These are phyloP conservation scores for Cyphellophora europaea DNA, from an alignment of 2,329 filamentous ascomycete genomes.

Conservation along the genomic window DNA sequence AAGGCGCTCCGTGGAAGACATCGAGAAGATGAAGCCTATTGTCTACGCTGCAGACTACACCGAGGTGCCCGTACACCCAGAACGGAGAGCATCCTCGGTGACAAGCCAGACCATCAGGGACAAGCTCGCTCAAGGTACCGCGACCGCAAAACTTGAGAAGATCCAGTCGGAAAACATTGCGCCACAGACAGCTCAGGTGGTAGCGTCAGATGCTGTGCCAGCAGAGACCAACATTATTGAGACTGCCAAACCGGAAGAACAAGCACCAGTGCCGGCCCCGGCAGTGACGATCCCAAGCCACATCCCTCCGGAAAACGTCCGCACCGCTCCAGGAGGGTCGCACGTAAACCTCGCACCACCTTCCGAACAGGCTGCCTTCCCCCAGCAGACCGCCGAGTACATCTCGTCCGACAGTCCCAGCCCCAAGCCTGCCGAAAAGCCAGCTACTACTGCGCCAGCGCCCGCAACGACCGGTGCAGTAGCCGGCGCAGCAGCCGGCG, in stretches of 20 bases:
- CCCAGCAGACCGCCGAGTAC: conserved; percentile 1
- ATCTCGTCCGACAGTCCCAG: not conserved
- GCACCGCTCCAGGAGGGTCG: not conserved
- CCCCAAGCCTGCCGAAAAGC: not conserved
- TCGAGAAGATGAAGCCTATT: conserved; percentile 15
- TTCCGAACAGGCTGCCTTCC: not conserved
- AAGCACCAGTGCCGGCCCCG: not conserved
- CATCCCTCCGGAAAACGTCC: conserved; percentile 2
- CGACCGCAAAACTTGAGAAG: conserved; percentile 4
- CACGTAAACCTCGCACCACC: not conserved
- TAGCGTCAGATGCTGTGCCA: not conserved
- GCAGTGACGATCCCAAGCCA: not conserved
- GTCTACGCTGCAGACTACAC: conserved; percentile 18
- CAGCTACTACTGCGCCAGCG: not conserved
- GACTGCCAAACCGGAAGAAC: not conserved
- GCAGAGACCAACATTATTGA: not conserved
- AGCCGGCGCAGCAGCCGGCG: conserved; percentile 3
- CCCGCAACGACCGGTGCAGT: conserved; percentile 3
- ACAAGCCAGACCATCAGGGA: not conserved
- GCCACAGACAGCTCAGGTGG: not conserved
- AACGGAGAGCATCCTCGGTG: conserved; percentile 8
- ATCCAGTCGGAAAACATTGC: not conserved
- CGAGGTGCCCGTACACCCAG: conserved; percentile 13
- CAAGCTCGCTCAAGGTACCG: conserved; percentile 5
- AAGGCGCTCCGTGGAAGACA: conserved; percentile 10